Evolutionary conservation across 2,329 filamentous ascomycete genomes (phyloP).

Genomic region (Arthrobotrys megalospora): DNA sequence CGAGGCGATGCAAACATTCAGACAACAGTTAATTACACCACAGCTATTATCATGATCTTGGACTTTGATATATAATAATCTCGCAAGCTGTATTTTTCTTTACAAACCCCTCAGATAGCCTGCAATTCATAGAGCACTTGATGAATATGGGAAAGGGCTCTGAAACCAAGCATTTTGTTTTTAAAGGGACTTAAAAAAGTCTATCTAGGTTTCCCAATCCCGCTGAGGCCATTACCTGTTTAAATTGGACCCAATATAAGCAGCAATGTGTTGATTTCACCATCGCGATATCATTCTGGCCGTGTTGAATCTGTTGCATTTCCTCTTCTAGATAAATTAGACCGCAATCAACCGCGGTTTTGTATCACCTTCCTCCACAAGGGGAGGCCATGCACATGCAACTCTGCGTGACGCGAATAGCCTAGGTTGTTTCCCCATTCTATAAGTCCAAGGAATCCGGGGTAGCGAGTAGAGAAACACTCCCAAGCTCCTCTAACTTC

Average conservation of each 20-base stretch:
- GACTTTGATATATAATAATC: too few relatives aligned
- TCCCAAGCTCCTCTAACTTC: neutral
- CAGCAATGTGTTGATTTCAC: neutral
- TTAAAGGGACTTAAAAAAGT: too few relatives aligned
- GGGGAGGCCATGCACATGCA: slow-evolving; percentile 31
- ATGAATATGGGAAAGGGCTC: too few relatives aligned
- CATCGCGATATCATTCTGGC: neutral
- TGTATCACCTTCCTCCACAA: slow-evolving; percentile 32
- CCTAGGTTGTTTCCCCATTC: slow-evolving; percentile 47
- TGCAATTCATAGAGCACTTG: too few relatives aligned
- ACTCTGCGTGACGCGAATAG: slow-evolving; percentile 29
- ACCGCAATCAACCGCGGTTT: slow-evolving; percentile 61
- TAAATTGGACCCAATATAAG: too few relatives aligned
- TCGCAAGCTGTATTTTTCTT: too few relatives aligned
- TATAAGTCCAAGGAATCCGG: slow-evolving; percentile 44
- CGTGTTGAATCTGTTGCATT: slow-evolving; percentile 57
- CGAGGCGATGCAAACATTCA: neutral
- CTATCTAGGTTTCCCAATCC: too few relatives aligned
- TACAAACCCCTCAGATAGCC: too few relatives aligned
- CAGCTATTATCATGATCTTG: neutral
- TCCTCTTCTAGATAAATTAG: slow-evolving; percentile 28
- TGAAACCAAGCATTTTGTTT: too few relatives aligned
- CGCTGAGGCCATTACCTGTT: too few relatives aligned
- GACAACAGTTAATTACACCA: neutral
- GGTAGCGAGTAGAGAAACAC: slow-evolving; percentile 7